Conservation (phyloP, 2,329 filamentous ascomycete genomes). For the Calonectria leucothoes region DNA sequence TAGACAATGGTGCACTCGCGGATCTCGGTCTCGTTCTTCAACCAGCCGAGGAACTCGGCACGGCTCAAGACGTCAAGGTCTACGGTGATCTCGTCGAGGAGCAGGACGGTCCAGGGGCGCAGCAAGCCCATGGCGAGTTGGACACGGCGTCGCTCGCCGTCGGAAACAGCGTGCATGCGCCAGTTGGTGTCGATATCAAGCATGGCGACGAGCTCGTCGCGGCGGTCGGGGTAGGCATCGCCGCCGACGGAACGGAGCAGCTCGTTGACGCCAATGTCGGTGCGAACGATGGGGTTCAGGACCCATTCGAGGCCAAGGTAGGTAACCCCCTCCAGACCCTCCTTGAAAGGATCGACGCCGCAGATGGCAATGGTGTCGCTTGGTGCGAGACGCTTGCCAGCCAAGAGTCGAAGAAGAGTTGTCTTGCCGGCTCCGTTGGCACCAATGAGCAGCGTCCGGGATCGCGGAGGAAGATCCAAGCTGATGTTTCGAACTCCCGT, state of each 20-base stretch:
- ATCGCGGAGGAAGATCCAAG: constrained; percentile 82
- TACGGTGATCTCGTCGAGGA: constrained; percentile 97
- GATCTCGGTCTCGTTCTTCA: constrained; percentile 86
- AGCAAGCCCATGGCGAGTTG: constrained; percentile 97
- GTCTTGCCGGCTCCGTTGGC: constrained; percentile 99
- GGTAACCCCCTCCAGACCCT: constrained; percentile 90
- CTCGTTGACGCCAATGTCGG: constrained; percentile 91
- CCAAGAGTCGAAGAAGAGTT: constrained; percentile 91
- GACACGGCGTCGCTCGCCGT: constrained; percentile 90
- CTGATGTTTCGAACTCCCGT: constrained; percentile 80
- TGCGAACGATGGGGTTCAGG: constrained; percentile 94
- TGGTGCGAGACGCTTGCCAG: constrained; percentile 93
- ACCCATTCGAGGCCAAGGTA: constrained; percentile 99
- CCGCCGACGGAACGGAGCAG: constrained; percentile 89
- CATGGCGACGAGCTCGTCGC: constrained; percentile 88
- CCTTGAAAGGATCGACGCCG: constrained; percentile 91
- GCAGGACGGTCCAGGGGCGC: constrained; percentile 88
- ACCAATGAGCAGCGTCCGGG: constrained; percentile 91
- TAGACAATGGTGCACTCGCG: constrained; percentile 94
- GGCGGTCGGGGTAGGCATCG: constrained; percentile 80
- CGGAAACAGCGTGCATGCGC: constrained; percentile 96
- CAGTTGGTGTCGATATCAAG: constrained; percentile 92
- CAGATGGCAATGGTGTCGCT: constrained; percentile 78
- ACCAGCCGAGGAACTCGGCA: constrained; percentile 85
- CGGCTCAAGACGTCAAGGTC: constrained; percentile 91